Percentiles rank a stretch among this genome's conserved stretches.
phyloP scores from a whole-genome alignment of 768 basidiomycete genomes.

The Mycena maculata region DNA sequence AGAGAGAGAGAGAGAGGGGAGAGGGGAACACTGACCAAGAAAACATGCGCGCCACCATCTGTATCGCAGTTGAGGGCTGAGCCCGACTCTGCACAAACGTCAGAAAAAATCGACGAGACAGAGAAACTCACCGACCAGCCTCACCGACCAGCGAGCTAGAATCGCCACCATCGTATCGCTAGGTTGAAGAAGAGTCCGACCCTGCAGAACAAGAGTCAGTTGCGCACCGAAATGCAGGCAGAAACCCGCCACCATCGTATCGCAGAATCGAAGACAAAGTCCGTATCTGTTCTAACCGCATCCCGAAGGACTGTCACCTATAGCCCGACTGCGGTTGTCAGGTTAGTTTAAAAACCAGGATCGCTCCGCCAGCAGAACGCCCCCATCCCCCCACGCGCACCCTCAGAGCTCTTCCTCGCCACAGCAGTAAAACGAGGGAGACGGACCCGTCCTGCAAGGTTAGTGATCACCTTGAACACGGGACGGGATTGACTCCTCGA shows the following conservation, averaged over 20 bases:
- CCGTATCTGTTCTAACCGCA: background rate
- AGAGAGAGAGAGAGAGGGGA: background rate
- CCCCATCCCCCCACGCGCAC: background rate
- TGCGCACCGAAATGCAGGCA: background rate
- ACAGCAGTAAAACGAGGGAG: background rate
- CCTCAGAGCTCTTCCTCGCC: background rate
- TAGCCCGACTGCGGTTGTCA: slow-evolving; percentile 6
- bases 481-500: no score
- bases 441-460: background rate
- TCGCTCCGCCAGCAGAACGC: slow-evolving; percentile 4
- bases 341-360: background rate
- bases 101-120: background rate
- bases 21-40: background rate
- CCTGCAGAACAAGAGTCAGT: background rate
- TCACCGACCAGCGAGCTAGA: background rate
- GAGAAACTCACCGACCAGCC: background rate
- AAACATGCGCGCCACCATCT: background rate
- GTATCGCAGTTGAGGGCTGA: background rate
- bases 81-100: background rate
- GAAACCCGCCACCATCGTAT: background rate
- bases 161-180: no score
- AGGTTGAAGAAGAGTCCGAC: background rate
- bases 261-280: no score
- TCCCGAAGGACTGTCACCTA: slow-evolving; percentile 13
- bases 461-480: slow-evolving; percentile 6